phyloP scores from a whole-genome alignment of 768 basidiomycete genomes.

The Panaeolus papilionaceus region DNA sequence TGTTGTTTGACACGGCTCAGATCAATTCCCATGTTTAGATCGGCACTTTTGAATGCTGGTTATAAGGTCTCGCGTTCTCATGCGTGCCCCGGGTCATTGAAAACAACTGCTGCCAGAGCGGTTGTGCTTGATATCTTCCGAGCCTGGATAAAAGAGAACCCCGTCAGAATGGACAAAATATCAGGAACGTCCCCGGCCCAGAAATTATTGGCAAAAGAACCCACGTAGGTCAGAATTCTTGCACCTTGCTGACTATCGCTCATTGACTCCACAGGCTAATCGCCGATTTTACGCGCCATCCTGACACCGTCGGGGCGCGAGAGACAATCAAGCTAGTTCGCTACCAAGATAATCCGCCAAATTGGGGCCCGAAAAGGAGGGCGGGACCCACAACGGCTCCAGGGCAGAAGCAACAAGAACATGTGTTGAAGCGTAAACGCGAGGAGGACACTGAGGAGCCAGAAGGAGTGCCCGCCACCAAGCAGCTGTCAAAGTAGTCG shows the following conservation, averaged over 20 bases:
- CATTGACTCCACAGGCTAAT: slow-evolving; percentile 17
- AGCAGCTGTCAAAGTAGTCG: not conserved
- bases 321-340: slow-evolving; percentile 80
- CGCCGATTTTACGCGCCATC: slow-evolving; percentile 83
- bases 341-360: slow-evolving; percentile 91
- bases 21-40: slow-evolving; percentile 50
- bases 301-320: slow-evolving; percentile 62
- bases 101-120: slow-evolving; percentile 78
- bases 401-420: not conserved
- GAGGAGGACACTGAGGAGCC: not conserved
- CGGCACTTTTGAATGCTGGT: slow-evolving; percentile 88
- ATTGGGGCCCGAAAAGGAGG: slow-evolving; percentile 80
- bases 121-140: slow-evolving; percentile 86
- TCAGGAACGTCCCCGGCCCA: slow-evolving; percentile 74
- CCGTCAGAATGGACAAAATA: slow-evolving; percentile 86
- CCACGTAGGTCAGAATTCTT: slow-evolving; percentile 53
- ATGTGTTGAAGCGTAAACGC: slow-evolving; percentile 12
- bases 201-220: slow-evolving; percentile 69
- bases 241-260: not conserved
- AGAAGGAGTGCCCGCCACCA: not conserved
- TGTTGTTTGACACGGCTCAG: not conserved
- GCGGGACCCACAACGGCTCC: not conserved
- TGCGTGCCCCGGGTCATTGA: slow-evolving; percentile 86
- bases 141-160: slow-evolving; percentile 82
- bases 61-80: slow-evolving; percentile 90